Evolutionary conservation across 192 early-diverging fungal species (phyloP).

Genomic region (Rhizophagus prolifer): DNA sequence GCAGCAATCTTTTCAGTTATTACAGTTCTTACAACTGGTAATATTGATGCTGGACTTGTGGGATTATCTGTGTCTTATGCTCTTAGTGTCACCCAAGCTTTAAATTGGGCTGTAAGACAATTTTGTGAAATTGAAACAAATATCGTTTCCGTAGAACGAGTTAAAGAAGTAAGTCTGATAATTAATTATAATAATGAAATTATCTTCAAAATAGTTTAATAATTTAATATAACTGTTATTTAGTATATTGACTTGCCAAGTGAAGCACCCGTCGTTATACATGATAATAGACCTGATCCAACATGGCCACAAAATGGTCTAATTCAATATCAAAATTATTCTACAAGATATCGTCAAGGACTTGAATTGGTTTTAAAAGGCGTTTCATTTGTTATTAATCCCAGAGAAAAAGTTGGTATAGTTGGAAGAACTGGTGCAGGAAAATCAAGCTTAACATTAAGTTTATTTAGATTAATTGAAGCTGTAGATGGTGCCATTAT

Average conservation of each 20-base stretch:
- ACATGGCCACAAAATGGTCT: slow-evolving; percentile 76
- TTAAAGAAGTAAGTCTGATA: slow-evolving; percentile 51
- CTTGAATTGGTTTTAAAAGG: slow-evolving; percentile 75
- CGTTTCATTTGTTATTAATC: slow-evolving; percentile 28
- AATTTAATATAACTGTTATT: slow-evolving; percentile 32
- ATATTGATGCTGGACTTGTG: slow-evolving; percentile 68
- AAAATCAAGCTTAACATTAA: slow-evolving; percentile 53
- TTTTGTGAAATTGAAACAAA: slow-evolving; percentile 82
- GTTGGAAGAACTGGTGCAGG: slow-evolving; percentile 58
- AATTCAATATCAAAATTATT: slow-evolving; percentile 75
- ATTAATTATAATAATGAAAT: not conserved
- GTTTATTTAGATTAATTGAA: slow-evolving; percentile 53
- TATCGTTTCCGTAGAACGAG: slow-evolving; percentile 73
- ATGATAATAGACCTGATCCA: slow-evolving; percentile 51
- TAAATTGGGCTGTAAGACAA: slow-evolving; percentile 87
- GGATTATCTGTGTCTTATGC: slow-evolving; percentile 70
- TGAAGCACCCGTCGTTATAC: slow-evolving; percentile 77
- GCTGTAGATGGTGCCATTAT: slow-evolving; percentile 53
- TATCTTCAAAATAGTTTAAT: too few species aligned
- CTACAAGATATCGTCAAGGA: slow-evolving; percentile 76
- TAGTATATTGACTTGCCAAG: slow-evolving; percentile 78
- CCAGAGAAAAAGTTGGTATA: slow-evolving; percentile 74
- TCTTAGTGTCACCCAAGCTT: slow-evolving; percentile 71
- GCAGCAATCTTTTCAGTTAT: too few species aligned
- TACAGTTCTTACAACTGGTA: slow-evolving; percentile 51